Conservation (phyloP, 306 rosid species). For the Coriaria nepalensis region DNA sequence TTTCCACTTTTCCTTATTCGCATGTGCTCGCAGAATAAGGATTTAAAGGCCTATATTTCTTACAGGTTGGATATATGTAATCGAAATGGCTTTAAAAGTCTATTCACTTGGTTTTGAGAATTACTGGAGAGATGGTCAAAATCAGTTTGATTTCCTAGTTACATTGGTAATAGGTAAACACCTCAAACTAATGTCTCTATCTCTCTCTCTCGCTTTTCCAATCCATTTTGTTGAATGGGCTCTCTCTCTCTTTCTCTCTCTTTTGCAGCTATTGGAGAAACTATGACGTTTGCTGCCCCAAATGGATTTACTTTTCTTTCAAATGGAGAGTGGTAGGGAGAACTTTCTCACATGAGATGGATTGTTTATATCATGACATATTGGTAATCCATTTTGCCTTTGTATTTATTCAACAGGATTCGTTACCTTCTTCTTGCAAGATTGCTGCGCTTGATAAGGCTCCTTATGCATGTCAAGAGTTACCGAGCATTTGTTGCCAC, state of each 20-base stretch:
- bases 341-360: no score
- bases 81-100: constrained; percentile 80
- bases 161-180: constrained; percentile 70
- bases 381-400: background rate
- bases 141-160: constrained; percentile 76
- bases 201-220: constrained; percentile 1
- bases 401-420: constrained; percentile 44
- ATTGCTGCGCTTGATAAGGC: constrained; percentile 78
- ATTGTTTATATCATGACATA: no score
- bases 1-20: background rate
- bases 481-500: constrained; percentile 89
- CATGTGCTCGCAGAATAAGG: background rate
- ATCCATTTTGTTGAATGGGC: no score
- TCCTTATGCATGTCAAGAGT: constrained; percentile 69
- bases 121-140: constrained; percentile 96
- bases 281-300: constrained; percentile 53
- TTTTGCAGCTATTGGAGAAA: constrained; percentile 83
- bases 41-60: background rate
- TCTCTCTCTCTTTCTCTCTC: no score
- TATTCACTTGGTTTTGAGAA: constrained; percentile 75
- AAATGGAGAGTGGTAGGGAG: constrained; percentile 89
- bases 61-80: constrained; percentile 85
- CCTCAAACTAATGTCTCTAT: constrained; percentile 9
- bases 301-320: constrained; percentile 44
- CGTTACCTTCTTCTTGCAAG: constrained; percentile 96